Conservation (phyloP, 192 early-diverging fungal species). For the Piromyces sp. region DNA sequence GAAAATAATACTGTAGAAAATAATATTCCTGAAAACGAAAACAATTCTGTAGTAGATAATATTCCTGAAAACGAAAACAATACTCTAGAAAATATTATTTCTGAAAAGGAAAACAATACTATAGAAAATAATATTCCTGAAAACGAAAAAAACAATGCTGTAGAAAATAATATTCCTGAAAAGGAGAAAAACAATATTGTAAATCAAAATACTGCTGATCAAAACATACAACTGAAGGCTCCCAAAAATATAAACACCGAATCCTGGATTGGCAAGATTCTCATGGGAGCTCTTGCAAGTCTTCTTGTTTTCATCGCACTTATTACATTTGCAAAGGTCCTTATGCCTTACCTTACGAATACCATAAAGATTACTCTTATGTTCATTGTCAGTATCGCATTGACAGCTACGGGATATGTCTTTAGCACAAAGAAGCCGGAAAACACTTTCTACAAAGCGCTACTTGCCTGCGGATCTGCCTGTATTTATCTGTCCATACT, state of each 20-base stretch:
- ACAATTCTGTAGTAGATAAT: not conserved
- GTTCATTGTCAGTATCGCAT: not conserved
- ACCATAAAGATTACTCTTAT: not conserved
- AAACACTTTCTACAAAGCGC: not conserved
- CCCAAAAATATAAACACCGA: not conserved
- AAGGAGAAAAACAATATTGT: no score
- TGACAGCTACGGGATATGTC: not conserved
- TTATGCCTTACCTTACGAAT: not conserved
- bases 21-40: no score
- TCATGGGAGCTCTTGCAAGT: not conserved
- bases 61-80: no score
- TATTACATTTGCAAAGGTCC: not conserved
- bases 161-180: no score
- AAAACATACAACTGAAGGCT: no score
- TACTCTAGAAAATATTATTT: no score
- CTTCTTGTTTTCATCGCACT: not conserved
- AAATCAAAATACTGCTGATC: no score
- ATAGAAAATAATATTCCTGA: not conserved
- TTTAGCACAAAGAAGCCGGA: not conserved
- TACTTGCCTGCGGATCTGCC: not conserved
- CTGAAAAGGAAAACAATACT: not conserved
- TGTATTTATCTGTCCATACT: not conserved
- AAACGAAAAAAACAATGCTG: no score
- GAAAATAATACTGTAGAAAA: no score
- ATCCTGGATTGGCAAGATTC: not conserved